Evolutionary conservation across 1,284 basidiomycete genomes (phyloP).

Genomic region (Ceratorhiza oryzae-sativae): DNA sequence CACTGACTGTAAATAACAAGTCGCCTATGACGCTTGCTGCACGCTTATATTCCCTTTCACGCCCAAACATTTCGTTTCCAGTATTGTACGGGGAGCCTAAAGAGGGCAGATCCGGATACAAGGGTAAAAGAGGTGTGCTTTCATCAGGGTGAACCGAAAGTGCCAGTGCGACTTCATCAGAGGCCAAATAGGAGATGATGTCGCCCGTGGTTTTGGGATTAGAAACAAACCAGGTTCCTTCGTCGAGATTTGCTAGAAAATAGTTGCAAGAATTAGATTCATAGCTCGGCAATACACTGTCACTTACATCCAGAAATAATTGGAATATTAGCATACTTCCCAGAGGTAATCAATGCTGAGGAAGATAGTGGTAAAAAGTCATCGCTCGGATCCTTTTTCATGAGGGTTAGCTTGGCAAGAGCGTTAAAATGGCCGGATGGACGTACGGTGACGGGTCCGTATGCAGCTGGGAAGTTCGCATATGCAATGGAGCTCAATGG

Average conservation of each 20-base stretch:
- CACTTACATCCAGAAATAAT: slow-evolving; percentile 25
- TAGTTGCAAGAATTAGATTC: no score
- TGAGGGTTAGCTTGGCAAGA: no score
- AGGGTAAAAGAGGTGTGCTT: not conserved
- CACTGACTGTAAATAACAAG: slow-evolving; percentile 10
- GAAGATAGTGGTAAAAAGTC: slow-evolving; percentile 14
- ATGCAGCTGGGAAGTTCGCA: slow-evolving; percentile 28
- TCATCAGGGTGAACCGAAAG: not conserved
- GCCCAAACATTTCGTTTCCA: slow-evolving; percentile 23
- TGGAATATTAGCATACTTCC: slow-evolving; percentile 30
- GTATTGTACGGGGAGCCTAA: slow-evolving; percentile 15
- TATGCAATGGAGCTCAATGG: not conserved
- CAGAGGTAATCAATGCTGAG: not conserved
- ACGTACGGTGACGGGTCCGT: slow-evolving; percentile 22
- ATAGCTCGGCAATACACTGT: no score
- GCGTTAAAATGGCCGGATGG: not conserved
- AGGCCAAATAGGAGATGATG: slow-evolving; percentile 1
- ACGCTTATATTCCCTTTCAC: slow-evolving; percentile 8
- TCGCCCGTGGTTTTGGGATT: not conserved
- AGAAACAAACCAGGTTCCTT: slow-evolving; percentile 13
- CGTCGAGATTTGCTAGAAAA: slow-evolving; percentile 13
- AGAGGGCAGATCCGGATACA: slow-evolving; percentile 6
- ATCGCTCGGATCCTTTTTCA: not conserved
- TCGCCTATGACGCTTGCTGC: slow-evolving; percentile 16
- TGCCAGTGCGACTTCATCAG: not conserved